These are phyloP conservation scores for Euclidium syriacum DNA, from an alignment of 345 rosid species.

Conservation along the genomic window DNA sequence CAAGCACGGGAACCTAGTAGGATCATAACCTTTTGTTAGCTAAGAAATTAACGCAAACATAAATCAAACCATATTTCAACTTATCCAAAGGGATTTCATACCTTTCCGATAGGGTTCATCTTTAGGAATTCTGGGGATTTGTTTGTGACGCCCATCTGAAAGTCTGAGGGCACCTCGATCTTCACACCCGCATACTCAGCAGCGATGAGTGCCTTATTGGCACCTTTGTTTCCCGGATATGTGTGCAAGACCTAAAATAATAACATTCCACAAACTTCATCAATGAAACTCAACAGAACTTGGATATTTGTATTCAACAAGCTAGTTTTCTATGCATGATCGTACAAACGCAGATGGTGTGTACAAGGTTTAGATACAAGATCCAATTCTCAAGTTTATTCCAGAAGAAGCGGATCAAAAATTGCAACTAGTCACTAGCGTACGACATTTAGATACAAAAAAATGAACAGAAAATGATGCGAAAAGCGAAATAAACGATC, in stretches of 20 bases:
- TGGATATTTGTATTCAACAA: neutral
- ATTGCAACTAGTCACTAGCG: neutral
- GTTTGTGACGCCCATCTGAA: slow-evolving; percentile 87
- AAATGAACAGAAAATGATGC: neutral
- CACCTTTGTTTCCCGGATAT: slow-evolving; percentile 59
- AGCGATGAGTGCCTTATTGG: slow-evolving; percentile 65
- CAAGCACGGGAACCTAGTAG: slow-evolving; percentile 78
- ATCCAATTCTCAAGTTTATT: neutral
- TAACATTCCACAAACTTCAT: neutral
- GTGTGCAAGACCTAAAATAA: slow-evolving; percentile 60
- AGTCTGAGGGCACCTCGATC: slow-evolving; percentile 45
- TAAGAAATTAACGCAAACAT: neutral
- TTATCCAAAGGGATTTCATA: neutral
- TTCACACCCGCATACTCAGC: slow-evolving; percentile 81
- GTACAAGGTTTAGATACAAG: neutral
- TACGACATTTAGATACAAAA: neutral
- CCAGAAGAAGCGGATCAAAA: neutral
- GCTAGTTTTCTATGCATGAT: neutral
- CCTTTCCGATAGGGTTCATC: slow-evolving; percentile 98
- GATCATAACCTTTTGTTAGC: neutral
- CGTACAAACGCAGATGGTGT: too few relatives aligned
- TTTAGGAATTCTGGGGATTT: slow-evolving; percentile 82
- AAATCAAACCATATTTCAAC: neutral
- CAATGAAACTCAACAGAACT: neutral
- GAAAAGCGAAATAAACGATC: neutral